Evolutionary conservation across 805 yeast genomes (phyloP), one percentile per base, ranked within the genome.

Genomic region (Metschnikowia picachoensis): DNA sequence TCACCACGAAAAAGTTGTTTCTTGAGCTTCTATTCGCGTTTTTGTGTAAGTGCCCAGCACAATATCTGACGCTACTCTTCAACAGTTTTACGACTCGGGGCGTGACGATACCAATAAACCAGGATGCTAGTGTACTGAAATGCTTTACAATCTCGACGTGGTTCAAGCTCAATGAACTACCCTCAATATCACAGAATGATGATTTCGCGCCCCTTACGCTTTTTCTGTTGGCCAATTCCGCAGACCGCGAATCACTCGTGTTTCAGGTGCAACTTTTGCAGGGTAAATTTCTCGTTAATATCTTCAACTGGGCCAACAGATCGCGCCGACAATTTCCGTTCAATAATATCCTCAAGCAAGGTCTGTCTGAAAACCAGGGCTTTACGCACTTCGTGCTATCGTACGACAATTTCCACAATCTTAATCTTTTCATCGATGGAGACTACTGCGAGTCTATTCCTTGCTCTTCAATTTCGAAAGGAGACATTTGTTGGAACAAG

Each of bases 401-500:
- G 1, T 72, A 64, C 50, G 76, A 72, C 48, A 50, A 49, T 11
- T 62, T 60, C 49, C 56, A 60, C 27, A 70, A 69, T 47, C 60
- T 78, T 28, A 76, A 72, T 48, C 57, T 79, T 7, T 77, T 58
- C 54, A 60, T 80, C 12, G 73, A 80, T 51, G 82, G 83, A 0
- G 76, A 77, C 33, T 73, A 72, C 44, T 64, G 69, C 32, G 75
- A 73, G 47, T 66, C 69, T 13, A 68, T 70, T 14, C 74, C 75
- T 2, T 64, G 71, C 42, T 66, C 73, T 1, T 61, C 64, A 6
- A 47, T 65, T 3, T 53, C 58, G 34, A 66, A 65, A 37, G 52
- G 56, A 20, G 45, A 64, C 5, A 52, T 56, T 12, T 44, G 53
- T 6, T 72, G 73, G 73, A 61, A 67, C 50, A 70, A 70, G 46